phyloP scores from a whole-genome alignment of 2,329 filamentous ascomycete species.

The Apiospora pterosperma region DNA sequence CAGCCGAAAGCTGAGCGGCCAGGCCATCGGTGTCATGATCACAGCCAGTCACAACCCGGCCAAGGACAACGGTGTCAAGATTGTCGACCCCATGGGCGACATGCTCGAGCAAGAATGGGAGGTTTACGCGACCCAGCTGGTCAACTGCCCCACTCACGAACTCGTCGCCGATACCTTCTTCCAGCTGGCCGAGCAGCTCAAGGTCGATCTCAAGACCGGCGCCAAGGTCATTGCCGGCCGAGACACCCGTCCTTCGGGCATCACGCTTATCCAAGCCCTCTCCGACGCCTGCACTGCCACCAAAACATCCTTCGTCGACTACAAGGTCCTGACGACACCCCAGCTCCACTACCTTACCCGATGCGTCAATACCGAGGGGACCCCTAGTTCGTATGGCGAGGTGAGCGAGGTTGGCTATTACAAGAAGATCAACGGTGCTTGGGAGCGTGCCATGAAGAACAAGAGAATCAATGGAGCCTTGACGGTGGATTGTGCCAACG shows the following conservation, averaged over 20 bases:
- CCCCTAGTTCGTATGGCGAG: constrained; percentile 81
- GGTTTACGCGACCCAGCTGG: constrained; percentile 78
- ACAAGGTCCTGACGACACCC: constrained; percentile 91
- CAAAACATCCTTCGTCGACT: constrained; percentile 73
- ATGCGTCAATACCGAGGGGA: constrained; percentile 89
- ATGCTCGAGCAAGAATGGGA: constrained; percentile 99
- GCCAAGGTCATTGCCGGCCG: constrained; percentile 85
- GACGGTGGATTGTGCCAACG: constrained; percentile 93
- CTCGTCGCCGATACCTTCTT: constrained; percentile 74
- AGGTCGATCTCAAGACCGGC: constrained; percentile 66
- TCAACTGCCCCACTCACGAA: constrained; percentile 77
- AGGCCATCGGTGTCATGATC: constrained; percentile 95
- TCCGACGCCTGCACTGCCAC: constrained; percentile 76
- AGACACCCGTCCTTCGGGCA: constrained; percentile 90
- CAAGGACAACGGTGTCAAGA: constrained; percentile 87
- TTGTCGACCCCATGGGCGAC: constrained; percentile 96
- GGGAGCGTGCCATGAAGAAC: constrained; percentile 76
- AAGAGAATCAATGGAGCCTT: constrained; percentile 71
- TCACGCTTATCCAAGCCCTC: constrained; percentile 75
- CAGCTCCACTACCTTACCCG: constrained; percentile 96
- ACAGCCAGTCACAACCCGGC: constrained; percentile 92
- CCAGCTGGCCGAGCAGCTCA: constrained; percentile 69
- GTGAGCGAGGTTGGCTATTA: constrained; percentile 92
- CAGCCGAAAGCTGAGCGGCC: constrained; percentile 83
- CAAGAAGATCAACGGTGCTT: constrained; percentile 82